Base-by-base conservation (phyloP, 177 flowering plant species). In the Vitis hybrid region DNA sequence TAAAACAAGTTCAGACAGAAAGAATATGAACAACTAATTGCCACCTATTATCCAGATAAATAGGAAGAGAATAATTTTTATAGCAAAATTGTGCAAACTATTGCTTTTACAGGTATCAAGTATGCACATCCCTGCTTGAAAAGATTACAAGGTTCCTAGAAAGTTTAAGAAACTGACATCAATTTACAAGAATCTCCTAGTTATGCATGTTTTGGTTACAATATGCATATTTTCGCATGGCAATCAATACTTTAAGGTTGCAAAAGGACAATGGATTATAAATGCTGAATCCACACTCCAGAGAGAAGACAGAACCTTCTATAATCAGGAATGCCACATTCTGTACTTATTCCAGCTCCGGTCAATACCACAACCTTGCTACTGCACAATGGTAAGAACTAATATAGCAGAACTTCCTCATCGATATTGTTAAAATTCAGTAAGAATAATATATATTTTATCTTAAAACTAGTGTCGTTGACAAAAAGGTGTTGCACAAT, bases 301-400 rank as follows among this genome's bases (percentile, higher is more conserved):
- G 40, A 34, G 40, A 34, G 40, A 34, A 64, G 34, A 55, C 0
- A 68, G 13, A 64, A 94, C 97, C 98, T 92, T 86, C 97, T 81
- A 69, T 92, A 94, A 74, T 92, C 98, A 79, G 97, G 97, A 79
- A 94, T 94, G 49, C 98, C 98, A 76, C 90, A 74, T 73, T 94
- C 98, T 30, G 97, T 92, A 77, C 98, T 94, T 60, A 91, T 84
- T 74, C 97, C 97, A 65, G 98, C 97, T 71, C 98, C 98, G 30
- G 93, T 94, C 81, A 91, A 66, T 18, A 91, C 87, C 72, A 91
- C 82, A 51, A 94, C 90, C 72, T 85, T 91, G 56, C 80, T 77
- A 74, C 98, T 93, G 90, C 83, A 86, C 2, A 49, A 60, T 1
- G 50, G 13, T 50, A 69, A 69, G 68, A 58, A 57, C 55, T 17